phyloP scores from a whole-genome alignment of 108 stramenopile species.

The Skeletonema menzelii region DNA sequence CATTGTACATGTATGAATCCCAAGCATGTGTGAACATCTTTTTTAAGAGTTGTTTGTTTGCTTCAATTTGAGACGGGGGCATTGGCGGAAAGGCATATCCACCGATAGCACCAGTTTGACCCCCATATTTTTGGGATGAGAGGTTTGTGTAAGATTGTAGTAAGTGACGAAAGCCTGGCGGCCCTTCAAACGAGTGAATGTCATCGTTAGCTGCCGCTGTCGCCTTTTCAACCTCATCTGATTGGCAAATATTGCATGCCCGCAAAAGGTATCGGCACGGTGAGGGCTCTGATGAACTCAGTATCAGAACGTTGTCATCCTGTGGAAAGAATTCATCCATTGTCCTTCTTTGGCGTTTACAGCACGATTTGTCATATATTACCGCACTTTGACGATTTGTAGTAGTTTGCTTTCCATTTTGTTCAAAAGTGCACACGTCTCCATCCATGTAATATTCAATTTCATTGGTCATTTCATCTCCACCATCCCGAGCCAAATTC shows the following conservation, averaged over 20 bases:
- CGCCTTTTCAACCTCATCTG: neutral
- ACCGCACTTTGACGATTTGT: conserved; percentile 37
- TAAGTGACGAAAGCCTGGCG: conserved; percentile 24
- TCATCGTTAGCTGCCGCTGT: neutral
- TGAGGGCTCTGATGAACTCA: conserved; percentile 21
- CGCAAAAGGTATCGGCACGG: conserved; percentile 31
- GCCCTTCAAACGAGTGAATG: conserved; percentile 16
- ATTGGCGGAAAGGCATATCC: conserved; percentile 53
- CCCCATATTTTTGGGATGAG: neutral
- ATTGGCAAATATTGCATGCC: conserved; percentile 24
- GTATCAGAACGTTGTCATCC: conserved; percentile 17
- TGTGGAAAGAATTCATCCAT: conserved; percentile 41
- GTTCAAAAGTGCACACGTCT: conserved; percentile 5
- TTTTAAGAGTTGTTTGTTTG: conserved; percentile 55
- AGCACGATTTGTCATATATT: conserved; percentile 37
- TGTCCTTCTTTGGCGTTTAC: conserved; percentile 13
- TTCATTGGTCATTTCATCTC: conserved; percentile 4
- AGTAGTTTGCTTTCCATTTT: neutral
- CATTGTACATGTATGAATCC: conserved; percentile 89
- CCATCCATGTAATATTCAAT: conserved; percentile 44
- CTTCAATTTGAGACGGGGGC: conserved; percentile 55
- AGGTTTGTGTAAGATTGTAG: conserved; percentile 23
- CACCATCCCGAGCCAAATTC: conserved; percentile 17
- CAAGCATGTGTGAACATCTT: conserved; percentile 88
- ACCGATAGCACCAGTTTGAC: conserved; percentile 1